Evolutionary conservation across 1,284 basidiomycete genomes (phyloP), one percentile per base, ranked within the genome.

Genomic region (Marasmius tenuissimus): DNA sequence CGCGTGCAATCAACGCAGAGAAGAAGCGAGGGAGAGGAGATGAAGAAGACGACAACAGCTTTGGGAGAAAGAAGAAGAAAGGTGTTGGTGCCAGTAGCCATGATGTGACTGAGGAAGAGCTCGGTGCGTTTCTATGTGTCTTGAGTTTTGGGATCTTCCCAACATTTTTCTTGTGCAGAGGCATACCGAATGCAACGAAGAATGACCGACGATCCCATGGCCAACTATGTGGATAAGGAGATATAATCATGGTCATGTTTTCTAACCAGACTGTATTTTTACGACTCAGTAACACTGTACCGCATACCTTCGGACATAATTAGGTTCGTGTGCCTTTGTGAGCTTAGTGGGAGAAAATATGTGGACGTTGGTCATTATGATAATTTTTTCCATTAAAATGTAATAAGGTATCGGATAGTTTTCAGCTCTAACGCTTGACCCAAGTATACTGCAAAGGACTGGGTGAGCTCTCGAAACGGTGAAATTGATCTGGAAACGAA

Each of bases 21-120:
- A 88, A 83, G 77, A 94, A 96, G 76, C 80, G 93, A 70, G 90
- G 90, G 66, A 75, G 77, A 47, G 74, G 77, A 63, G 85, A 78
- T 59, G 84, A 83, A 60, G 86, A 84, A 34, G 85, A 84, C 3
- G 82, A 85, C 14, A 85, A 85, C 49, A 76, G 83, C 59, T 79
- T 75, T 61, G 84, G 81, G 57, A 89, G 89, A 75, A 87, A 86
- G 72, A 79, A 75, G 69, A 88, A 83, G 72, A 80, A 76, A 62
- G 78, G 66, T 1, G 63, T 75, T 37, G 79, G 76, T 62, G 73
- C 76, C 34, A 74, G 80, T 59, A 84, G 77, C 67, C 84, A 83
- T 69, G 93, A 96, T 53, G 92, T 98, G 33, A 91, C 93, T 1
- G 94, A 98, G 75, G 96, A 96, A 73, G 89, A 98, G 71, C 85